phyloP scores from a whole-genome alignment of 2,329 filamentous ascomycete species.

The Aspergillus ibericus region DNA sequence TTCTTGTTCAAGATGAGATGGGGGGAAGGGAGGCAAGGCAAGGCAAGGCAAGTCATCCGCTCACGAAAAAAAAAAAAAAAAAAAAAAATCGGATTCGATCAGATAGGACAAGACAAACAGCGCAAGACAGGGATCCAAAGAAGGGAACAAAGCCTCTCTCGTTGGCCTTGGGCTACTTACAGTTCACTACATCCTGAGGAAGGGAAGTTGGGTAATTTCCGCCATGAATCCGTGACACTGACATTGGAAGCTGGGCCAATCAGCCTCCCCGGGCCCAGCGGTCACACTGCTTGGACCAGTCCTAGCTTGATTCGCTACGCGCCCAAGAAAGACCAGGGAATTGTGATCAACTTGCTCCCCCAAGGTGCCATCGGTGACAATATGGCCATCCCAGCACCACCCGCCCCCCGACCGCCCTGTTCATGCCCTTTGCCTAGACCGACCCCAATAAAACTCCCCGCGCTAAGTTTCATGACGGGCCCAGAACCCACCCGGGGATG shows the following conservation, averaged over 20 bases:
- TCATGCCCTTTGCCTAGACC: background rate
- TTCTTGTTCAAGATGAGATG: background rate
- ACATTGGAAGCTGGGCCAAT: background rate
- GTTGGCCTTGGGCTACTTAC: background rate
- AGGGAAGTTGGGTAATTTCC: background rate
- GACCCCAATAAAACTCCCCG: background rate
- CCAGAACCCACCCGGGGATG: background rate
- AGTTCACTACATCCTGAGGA: background rate
- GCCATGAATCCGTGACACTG: background rate
- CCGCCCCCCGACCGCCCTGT: background rate
- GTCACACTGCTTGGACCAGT: background rate
- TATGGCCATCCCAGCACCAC: background rate
- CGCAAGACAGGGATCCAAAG: background rate
- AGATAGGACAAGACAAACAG: background rate
- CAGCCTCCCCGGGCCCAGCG: background rate
- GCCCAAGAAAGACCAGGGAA: background rate
- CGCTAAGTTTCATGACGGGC: conserved; percentile 13
- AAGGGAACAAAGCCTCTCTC: background rate
- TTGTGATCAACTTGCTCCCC: background rate
- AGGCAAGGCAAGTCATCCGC: background rate
- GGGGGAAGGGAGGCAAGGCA: background rate
- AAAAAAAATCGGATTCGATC: background rate
- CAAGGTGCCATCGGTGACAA: background rate
- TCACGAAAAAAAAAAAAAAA: background rate
- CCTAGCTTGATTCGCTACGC: conserved; percentile 1